A percentile compares a stretch with the other conserved stretches of the same genome.
Evolutionary conservation across 1,139 yeast genomes (phyloP).

Genomic region (Suhomyces coccinellae): DNA sequence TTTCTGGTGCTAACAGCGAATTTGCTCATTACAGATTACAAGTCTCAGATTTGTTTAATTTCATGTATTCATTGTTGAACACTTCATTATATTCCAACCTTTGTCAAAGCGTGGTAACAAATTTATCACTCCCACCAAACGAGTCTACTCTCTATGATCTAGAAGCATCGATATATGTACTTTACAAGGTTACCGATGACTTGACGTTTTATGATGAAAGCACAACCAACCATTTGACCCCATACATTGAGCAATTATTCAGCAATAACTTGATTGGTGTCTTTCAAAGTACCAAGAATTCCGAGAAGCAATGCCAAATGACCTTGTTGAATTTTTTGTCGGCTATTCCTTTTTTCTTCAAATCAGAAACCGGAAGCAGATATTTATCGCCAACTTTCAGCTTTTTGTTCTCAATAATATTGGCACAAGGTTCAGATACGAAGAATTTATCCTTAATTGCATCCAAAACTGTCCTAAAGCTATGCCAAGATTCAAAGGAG

Average conservation of each 20-base stretch:
- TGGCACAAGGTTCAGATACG: conserved; percentile 18
- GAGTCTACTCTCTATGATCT: conserved; percentile 32
- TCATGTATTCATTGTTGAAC: conserved; percentile 65
- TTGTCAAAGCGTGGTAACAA: conserved; percentile 9
- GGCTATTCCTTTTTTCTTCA: conserved; percentile 55
- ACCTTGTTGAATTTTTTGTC: conserved; percentile 56
- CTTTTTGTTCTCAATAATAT: conserved; percentile 39
- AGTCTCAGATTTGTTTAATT: conserved; percentile 73
- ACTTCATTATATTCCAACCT: conserved; percentile 42
- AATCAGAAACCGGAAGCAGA: conserved; percentile 32
- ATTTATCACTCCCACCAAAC: neutral
- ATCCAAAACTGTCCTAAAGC: conserved; percentile 58
- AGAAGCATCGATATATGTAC: conserved; percentile 63
- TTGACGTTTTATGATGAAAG: conserved; percentile 46
- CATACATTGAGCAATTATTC: conserved; percentile 30
- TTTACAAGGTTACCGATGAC: conserved; percentile 52
- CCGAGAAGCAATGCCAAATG: conserved; percentile 13
- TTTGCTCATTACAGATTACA: conserved; percentile 69
- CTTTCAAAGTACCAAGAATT: conserved; percentile 17
- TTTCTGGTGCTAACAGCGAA: conserved; percentile 36
- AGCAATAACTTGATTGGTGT: conserved; percentile 25
- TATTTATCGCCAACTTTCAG: conserved; percentile 53
- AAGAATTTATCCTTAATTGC: conserved; percentile 39
- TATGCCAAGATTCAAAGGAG: conserved; percentile 61
- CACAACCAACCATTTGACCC: conserved; percentile 25